Evolutionary conservation across 2,329 filamentous ascomycete species (phyloP), one percentile per base, ranked within the genome.

Genomic region (Sarocladium strictum): DNA sequence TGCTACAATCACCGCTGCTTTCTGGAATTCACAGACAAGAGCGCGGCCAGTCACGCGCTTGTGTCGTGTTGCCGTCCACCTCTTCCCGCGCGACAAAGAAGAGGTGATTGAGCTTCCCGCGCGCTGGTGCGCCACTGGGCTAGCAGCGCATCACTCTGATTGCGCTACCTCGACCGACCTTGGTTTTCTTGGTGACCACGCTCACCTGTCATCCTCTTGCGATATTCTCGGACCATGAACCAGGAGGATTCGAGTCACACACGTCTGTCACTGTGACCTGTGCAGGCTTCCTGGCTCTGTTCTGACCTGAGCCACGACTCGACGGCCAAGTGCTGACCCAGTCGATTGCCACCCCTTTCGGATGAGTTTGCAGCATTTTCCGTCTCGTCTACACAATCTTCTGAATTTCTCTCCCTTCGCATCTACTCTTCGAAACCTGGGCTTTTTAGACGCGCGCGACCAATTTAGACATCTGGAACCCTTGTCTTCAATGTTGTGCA

Each of bases 361-460:
- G 6, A 43, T 43, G 38, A 19, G 38, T 23, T 6, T 23, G 6
- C 19, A 14, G 23, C n/a, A 17, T 19, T 49, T 51, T n/a, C 3
- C 29, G 47, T 10, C 47, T 35, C 23, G 27, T 12, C 17, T 23
- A 23, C 27, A 51, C 47, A n/a, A 51, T 10, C 27, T 51, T 12
- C 47, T 51, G 26, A 23, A 11, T 12, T 51, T 21, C 23, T 21
- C 17, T 51, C 23, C n/a, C 17, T 51, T 19, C 27, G 47, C 47
- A 51, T 47, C 12, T 35, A 17, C 7, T 51, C n/a, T 51, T 51
- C 23, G 47, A n/a, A 33, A 51, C 23, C 29, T 35, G 23, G 27
- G 29, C 26, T 51, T 51, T n/a, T 51, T 51, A 51, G 47, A 51
- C 27, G 47, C 47, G 19, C 27, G 47, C 47, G 15, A 33, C 47